Evolutionary conservation across 2,329 filamentous ascomycete genomes (phyloP), one percentile per base, ranked within the genome.

Genomic region (Teratosphaeria destructans): DNA sequence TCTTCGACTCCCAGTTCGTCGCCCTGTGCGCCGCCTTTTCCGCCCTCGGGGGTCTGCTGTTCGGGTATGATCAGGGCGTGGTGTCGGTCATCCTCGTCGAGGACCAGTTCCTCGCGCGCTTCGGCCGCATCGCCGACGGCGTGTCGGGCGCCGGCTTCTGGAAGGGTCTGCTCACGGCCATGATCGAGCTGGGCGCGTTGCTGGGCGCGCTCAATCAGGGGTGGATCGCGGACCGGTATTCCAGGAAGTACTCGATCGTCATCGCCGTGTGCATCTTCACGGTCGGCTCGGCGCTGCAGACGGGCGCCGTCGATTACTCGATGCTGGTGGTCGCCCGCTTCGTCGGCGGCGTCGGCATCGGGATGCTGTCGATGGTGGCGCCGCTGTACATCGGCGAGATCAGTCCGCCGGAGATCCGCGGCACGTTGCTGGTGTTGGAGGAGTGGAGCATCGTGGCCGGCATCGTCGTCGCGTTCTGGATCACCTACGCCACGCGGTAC

Each of bases 401-500:
- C 56, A 61, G 71, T 0, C 74, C 74, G 3, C 74, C 74, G 0
- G 71, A 77, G 56, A 69, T 76, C 5, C 64, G 75, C 53, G 75
- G 75, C 1, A 67, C 73, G 1, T 66, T 77, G 5, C 73, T 82
- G 54, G 83, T 79, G 1, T 67, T 80, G 3, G 75, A 80, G 59
- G 73, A 78, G 55, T 71, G 80, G 59, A 72, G 70, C 56, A 80
- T 80, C 56, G 76, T 78, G 12, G 67, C 73, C 23, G 78, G 79
- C 2, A 78, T 77, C 59, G 76, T 82, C 3, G 54, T 62, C 12
- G 77, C 80, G 1, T 83, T 77, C 65, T 83, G 79, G 77, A 80
- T 81, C 43, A 79, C 78, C 0, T 84, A 82, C 59, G 81, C 76
- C 0, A 82, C 79, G 0, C 78, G 82, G 11, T 74, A 75, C 35